Base-by-base conservation (phyloP, 1,139 yeast genomes). In the Magnusiomyces suaveolens region DNA sequence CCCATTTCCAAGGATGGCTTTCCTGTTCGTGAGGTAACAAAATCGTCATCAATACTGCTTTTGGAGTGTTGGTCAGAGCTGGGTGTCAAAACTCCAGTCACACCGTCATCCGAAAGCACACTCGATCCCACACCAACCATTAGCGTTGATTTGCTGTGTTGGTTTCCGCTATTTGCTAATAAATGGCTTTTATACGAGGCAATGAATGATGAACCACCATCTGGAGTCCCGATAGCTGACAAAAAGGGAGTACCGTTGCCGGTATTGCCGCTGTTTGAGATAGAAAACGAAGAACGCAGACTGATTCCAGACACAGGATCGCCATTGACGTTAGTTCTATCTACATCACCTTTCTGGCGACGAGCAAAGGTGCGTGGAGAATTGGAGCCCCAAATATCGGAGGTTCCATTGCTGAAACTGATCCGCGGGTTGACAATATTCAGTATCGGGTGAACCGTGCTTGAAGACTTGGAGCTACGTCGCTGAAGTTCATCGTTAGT, bases 401-500 rank as follows among this genome's bases (percentile, higher is more conserved):
- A 36, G 21, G 48, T 41, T n/a, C 46, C 36, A 24, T 38, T 44
- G 24, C 46, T 46, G 41, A 36, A 36, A 16, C 41, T 36, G 41
- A n/a, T n/a, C 3, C 41, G 41, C 16, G 41, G 16, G 18, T 16
- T 6, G 18, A 16, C 10, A 14, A 10, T n/a, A 18, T 16, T 26
- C 26, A 46, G 46, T 43, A 21, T 43, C 29, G 56, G 56, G 32
- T 51, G 47, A 29, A 46, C 47, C 2, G 54, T 32, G 38, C 54
- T 52, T 0, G 58, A 54, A 46, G 79, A 76, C 53, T 85, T 72
- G 4, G 88, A 82, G 58, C 79, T 83, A 51, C 94, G 74, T 57
- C 95, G 72, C 60, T 75, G 72, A 32, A 83, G 70, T 65, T 87
- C 95, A 61, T 83, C 87, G 0, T 95, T 95, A 0, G 95, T 87